Evolutionary conservation across 768 basidiomycete species (phyloP), one percentile per base, ranked within the genome.

Genomic region (Chlorophyllum brunneum): DNA sequence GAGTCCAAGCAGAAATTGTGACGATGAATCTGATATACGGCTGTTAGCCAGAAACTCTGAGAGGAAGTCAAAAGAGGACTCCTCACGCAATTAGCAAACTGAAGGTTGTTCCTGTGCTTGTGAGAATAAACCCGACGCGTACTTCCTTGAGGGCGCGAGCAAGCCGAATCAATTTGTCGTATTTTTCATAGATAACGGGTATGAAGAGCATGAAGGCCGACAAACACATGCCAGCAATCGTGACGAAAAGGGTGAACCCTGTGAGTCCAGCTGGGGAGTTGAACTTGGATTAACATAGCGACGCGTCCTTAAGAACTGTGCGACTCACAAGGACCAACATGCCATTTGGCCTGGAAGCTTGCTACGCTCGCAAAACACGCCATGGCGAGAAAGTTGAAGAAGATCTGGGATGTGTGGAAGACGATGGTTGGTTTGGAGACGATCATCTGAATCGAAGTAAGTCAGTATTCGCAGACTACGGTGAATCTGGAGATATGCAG

Each of bases 311-410:
- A 41, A 43, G 2, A 22, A 43, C 41, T 43, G 41, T 26, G 2
- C 16, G 38, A 81, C 92, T 59, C 59, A 95, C 94, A 97, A 33
- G 92, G 90, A 6, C 90, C 90, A 20, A 95, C 78, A 8, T 75
- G 63, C 81, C 82, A 94, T 58, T 87, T 86, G 3, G 89, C 84
- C 61, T 98, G 94, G 67, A 95, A 98, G 18, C 76, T 72, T 0
- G 94, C 94, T 3, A 93, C 88, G 59, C 88, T 85, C 6, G 89
- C 95, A 60, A 92, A 93, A 63, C 92, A 95, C 41, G 86, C 87
- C 82, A 95, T 87, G 10, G 91, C 82, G 40, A 98, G 78, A 64
- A 98, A 97, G 66, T 88, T 86, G 82, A 95, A 93, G 76, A 98
- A 94, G 48, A 83, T 78, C 73, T 95, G 88, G 2, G 80, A 83